phyloP scores from a whole-genome alignment of 192 early-diverging fungal species.

The Coemansia erecta region DNA sequence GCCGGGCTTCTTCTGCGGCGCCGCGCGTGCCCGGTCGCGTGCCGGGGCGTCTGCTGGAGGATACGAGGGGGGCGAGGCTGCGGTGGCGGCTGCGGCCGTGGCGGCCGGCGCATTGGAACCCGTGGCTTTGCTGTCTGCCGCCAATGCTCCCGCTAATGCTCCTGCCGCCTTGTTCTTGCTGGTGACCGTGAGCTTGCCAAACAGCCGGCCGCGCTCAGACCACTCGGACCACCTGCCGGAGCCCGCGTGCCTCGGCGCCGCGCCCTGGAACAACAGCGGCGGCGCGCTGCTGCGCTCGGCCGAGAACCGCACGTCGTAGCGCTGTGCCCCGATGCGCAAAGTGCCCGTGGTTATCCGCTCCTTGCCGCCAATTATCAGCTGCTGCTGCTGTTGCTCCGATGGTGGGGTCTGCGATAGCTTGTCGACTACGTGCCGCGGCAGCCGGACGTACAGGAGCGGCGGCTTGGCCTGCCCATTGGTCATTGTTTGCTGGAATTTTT shows the following conservation, averaged over 20 bases:
- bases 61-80: no score
- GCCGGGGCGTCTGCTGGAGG: no score
- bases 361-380: conserved; percentile 40
- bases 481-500: conserved; percentile 10
- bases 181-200: conserved; percentile 39
- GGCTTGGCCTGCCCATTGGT: conserved; percentile 11
- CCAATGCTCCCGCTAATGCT: no score
- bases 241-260: conserved; percentile 6
- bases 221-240: conserved; percentile 28
- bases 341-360: conserved; percentile 37
- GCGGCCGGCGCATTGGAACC: no score
- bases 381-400: conserved; percentile 11
- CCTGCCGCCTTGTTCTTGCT: neutral
- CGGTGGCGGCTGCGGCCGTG: neutral
- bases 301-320: conserved; percentile 42
- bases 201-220: conserved; percentile 31
- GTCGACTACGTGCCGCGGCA: conserved; percentile 44
- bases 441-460: conserved; percentile 27
- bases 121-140: no score
- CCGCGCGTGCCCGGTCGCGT: neutral
- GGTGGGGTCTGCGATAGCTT: conserved; percentile 20
- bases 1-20: conserved; percentile 49
- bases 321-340: conserved; percentile 15
- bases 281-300: conserved; percentile 33
- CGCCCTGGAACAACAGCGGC: conserved; percentile 38